phyloP scores from a whole-genome alignment of 1,284 basidiomycete genomes.

The Ceratobasidium sp. region DNA sequence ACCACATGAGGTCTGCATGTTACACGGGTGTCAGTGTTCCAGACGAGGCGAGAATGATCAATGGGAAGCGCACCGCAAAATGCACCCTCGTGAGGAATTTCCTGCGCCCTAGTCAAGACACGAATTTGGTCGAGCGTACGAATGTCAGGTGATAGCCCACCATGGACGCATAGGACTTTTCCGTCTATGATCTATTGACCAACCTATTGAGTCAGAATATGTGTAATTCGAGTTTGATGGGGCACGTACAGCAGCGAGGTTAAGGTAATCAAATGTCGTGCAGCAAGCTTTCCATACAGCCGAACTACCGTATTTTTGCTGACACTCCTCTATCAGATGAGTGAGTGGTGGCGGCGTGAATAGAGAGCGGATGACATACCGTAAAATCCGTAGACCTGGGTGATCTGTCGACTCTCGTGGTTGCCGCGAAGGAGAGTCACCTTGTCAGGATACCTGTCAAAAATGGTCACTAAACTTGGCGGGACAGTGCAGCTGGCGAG shows the following conservation, averaged over 20 bases:
- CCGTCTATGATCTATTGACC: conserved; percentile 85
- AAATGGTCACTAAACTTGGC: background rate
- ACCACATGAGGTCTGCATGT: conserved; percentile 90
- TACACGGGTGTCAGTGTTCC: background rate
- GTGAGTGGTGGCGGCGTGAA: background rate
- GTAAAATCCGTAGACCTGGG: conserved; percentile 98
- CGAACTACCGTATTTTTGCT: conserved; percentile 94
- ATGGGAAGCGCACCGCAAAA: conserved; percentile 76
- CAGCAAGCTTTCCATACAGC: conserved; percentile 97
- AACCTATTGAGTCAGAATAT: background rate
- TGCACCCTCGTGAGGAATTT: conserved; percentile 97
- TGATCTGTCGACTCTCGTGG: conserved; percentile 96
- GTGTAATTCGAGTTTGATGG: background rate
- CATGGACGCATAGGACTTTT: conserved; percentile 89
- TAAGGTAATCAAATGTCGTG: conserved; percentile 92
- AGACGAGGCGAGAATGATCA: background rate
- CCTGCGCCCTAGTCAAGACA: conserved; percentile 88
- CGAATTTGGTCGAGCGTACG: conserved; percentile 91
- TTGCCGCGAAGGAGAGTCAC: conserved; percentile 92
- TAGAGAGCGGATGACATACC: conserved; percentile 59
- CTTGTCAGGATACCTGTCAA: conserved; percentile 83
- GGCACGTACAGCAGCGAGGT: conserved; percentile 82
- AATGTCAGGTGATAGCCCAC: conserved; percentile 91
- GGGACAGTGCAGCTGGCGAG: background rate
- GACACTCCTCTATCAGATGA: conserved; percentile 79